These are phyloP conservation scores for Aureobasidium sp. DNA, from an alignment of 2,329 filamentous ascomycete species.

Conservation along the genomic window DNA sequence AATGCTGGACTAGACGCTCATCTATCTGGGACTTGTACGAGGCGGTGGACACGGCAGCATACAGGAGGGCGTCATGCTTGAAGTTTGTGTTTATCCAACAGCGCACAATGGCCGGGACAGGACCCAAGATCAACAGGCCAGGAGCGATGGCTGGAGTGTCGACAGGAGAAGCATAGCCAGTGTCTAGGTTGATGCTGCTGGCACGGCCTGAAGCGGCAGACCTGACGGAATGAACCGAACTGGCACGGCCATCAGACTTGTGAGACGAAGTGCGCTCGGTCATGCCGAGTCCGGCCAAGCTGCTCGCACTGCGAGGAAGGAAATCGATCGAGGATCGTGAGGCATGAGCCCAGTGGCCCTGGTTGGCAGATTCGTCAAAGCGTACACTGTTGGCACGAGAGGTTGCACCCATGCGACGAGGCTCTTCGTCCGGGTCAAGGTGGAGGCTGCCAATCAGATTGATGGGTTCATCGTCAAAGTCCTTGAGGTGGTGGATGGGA, in stretches of 20 bases:
- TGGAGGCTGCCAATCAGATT: slow-evolving; percentile 73
- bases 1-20: slow-evolving; percentile 60
- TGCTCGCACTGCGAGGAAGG: slow-evolving; percentile 61
- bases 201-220: slow-evolving; percentile 71
- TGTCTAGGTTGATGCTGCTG: slow-evolving; percentile 80
- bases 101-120: slow-evolving; percentile 86
- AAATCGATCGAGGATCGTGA: slow-evolving; percentile 79
- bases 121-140: slow-evolving; percentile 74
- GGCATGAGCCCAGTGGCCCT: slow-evolving; percentile 78
- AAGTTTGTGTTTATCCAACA: slow-evolving; percentile 92
- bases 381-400: slow-evolving; percentile 95
- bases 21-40: slow-evolving; percentile 83
- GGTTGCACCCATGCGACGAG: slow-evolving; percentile 71
- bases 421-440: slow-evolving; percentile 79
- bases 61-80: slow-evolving; percentile 78
- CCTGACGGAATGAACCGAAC: slow-evolving; percentile 71
- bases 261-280: slow-evolving; percentile 88
- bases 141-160: slow-evolving; percentile 69
- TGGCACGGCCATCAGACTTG: slow-evolving; percentile 91
- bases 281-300: slow-evolving; percentile 68
- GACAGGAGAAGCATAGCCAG: slow-evolving; percentile 60
- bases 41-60: slow-evolving; percentile 85
- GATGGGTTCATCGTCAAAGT: slow-evolving; percentile 78
- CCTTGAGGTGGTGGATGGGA: slow-evolving; percentile 75
- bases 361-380: slow-evolving; percentile 91